Evolutionary conservation across 2,329 filamentous ascomycete species (phyloP), one percentile per base, ranked within the genome.

Genomic region (Cladorrhinum sp.): DNA sequence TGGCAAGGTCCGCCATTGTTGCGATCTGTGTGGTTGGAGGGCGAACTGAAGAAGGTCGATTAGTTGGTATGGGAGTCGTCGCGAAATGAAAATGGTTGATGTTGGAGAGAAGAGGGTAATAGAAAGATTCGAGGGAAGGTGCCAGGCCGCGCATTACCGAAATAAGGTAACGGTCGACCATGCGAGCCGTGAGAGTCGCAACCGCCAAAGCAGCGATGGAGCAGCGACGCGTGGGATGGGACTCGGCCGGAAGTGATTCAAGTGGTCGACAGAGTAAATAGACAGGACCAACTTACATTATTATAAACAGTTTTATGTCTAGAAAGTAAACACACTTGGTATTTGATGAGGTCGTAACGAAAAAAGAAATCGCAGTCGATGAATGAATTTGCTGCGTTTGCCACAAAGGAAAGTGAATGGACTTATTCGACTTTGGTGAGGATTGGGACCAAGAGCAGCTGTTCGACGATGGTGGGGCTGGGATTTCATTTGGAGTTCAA

Each of bases 1-100:
- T 81, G 53, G 80, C 80, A 49, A 82, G 77, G 67, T 82, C 79
- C 58, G 79, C 73, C 79, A 82, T 81, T 26, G 42, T 52, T 55
- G 50, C 28, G 55, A 51, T 48, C 33, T 66, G 51, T 42, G 36
- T 24, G 28, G 23, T 62, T 54, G 30, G 9, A 12, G 21, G 10
- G 18, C 3, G 23, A 51, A 48, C 51, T 62, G 33, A 21, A 33
- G 1, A 14, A 18, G n/a, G 50, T 20, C 14, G 14, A 16, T 46
- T 18, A 46, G 18, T 46, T 46, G 42, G 12, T 16, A 36, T 36
- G 33, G 33, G 12, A 12, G 33, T 16, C 33, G 33, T 36, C 8
- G 33, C 4, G 9, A 16, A 10, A 36, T 36, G 26, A 36, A 36
- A 36, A 10, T 36, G 33, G 12, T 16, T 10, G 8, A 5, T 36